Conservation (phyloP, 352 stramenopile genomes). For the Thraustotheca clavata region DNA sequence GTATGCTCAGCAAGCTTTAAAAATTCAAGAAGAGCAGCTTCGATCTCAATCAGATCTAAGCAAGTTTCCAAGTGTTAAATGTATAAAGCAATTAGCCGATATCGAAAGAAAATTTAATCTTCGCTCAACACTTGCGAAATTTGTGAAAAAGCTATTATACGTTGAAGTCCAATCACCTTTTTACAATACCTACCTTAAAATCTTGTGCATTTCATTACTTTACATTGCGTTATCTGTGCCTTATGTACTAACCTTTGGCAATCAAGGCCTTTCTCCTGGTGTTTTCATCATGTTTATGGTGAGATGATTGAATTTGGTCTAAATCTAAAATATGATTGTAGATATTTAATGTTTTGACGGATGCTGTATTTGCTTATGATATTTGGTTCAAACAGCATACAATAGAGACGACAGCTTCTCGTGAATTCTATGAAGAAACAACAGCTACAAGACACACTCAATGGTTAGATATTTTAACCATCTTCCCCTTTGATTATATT, state of each 20-base stretch:
- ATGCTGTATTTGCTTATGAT: constrained; percentile 17
- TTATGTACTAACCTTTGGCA: constrained; percentile 60
- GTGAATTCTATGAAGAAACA: constrained; percentile 17
- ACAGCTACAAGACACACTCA: not conserved
- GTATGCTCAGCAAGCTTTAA: constrained; percentile 20
- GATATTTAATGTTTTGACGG: constrained; percentile 5
- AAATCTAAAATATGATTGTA: constrained; percentile 30
- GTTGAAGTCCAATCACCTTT: constrained; percentile 15
- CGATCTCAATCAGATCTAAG: too few relatives aligned
- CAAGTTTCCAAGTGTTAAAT: too few relatives aligned
- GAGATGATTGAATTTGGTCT: not conserved
- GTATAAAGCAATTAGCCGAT: too few relatives aligned
- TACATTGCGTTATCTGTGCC: constrained; percentile 54
- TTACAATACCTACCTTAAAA: constrained; percentile 10
- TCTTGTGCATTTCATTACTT: constrained; percentile 14
- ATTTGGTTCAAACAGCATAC: constrained; percentile 17
- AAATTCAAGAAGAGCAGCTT: constrained; percentile 48
- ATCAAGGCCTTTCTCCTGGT: constrained; percentile 34
- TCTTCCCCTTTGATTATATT: constrained; percentile 12
- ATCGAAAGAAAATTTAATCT: too few relatives aligned
- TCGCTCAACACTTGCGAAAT: not conserved
- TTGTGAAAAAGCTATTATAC: not conserved
- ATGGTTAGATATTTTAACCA: constrained; percentile 1
- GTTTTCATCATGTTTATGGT: constrained; percentile 32
- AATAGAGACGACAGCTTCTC: constrained; percentile 10